Evolutionary conservation across 1,139 yeast species (phyloP).

Genomic region (Suhomyces maxii): DNA sequence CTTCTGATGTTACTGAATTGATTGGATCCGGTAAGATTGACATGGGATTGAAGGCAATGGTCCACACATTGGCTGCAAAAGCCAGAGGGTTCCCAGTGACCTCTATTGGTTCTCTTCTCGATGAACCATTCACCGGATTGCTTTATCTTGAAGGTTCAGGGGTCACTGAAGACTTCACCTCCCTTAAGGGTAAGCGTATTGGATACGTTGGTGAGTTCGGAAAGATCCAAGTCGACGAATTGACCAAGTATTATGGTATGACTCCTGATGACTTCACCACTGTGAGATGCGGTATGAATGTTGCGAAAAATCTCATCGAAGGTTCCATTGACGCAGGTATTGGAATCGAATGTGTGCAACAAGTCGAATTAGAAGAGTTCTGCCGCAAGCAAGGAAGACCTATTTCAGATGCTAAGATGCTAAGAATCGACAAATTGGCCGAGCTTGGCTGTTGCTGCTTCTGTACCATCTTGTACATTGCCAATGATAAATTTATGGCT

Average conservation of each 20-base stretch:
- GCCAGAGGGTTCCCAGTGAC: conserved; percentile 61
- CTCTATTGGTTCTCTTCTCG: conserved; percentile 54
- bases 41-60: conserved; percentile 63
- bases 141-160: conserved; percentile 54
- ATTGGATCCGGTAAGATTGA: conserved; percentile 59
- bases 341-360: conserved; percentile 61
- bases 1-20: conserved; percentile 59
- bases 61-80: conserved; percentile 59
- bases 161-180: conserved; percentile 50
- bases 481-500: conserved; percentile 52
- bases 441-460: conserved; percentile 62
- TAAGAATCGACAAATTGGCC: conserved; percentile 57
- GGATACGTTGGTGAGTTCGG: conserved; percentile 64
- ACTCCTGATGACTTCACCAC: conserved; percentile 57
- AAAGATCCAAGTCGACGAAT: conserved; percentile 57
- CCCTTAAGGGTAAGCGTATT: conserved; percentile 53
- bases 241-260: conserved; percentile 57
- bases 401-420: conserved; percentile 51
- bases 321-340: conserved; percentile 59
- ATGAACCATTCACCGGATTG: conserved; percentile 60
- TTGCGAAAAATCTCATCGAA: conserved; percentile 54
- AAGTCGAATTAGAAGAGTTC: conserved; percentile 57
- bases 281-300: conserved; percentile 64
- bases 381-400: conserved; percentile 46
- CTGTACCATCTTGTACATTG: conserved; percentile 57